A percentile compares a stretch with the other conserved stretches of the same genome.
These are phyloP conservation scores for Entomortierella chlamydospora DNA, from an alignment of 192 early-diverging fungal genomes.

Conservation along the genomic window DNA sequence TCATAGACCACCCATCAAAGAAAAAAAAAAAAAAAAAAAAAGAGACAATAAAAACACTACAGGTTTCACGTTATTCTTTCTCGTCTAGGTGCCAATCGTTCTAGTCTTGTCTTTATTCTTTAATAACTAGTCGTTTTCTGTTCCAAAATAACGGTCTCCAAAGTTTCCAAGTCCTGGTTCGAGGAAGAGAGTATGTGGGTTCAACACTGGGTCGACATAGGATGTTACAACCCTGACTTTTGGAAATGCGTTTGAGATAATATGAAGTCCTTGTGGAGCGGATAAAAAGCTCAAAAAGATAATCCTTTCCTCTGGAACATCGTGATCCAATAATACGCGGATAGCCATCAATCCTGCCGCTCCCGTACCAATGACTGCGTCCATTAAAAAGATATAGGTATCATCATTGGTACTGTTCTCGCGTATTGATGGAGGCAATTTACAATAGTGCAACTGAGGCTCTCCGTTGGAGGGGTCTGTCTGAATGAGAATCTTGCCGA, in stretches of 20 bases:
- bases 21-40: neutral
- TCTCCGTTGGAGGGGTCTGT: slow-evolving; percentile 83
- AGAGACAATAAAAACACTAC: neutral
- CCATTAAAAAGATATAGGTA: slow-evolving; percentile 59
- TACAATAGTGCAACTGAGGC: slow-evolving; percentile 89
- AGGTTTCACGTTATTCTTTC: too few species aligned
- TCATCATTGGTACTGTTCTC: slow-evolving; percentile 7
- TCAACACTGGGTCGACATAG: slow-evolving; percentile 79
- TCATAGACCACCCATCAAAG: slow-evolving; percentile 1
- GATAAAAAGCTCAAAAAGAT: slow-evolving; percentile 88
- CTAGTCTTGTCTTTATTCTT: neutral
- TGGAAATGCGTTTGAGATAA: slow-evolving; percentile 87
- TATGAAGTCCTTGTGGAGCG: slow-evolving; percentile 80
- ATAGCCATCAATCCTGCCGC: slow-evolving; percentile 97
- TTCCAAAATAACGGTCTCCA: slow-evolving; percentile 77
- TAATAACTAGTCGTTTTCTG: slow-evolving; percentile 41
- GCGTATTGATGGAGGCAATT: slow-evolving; percentile 69
- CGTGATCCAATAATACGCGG: slow-evolving; percentile 91
- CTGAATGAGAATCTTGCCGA: slow-evolving; percentile 94
- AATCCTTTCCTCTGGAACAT: slow-evolving; percentile 86
- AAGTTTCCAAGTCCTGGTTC: slow-evolving; percentile 92
- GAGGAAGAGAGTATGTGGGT: slow-evolving; percentile 74
- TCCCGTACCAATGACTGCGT: slow-evolving; percentile 92
- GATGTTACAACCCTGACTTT: slow-evolving; percentile 82
- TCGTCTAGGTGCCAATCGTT: too few species aligned